Percentiles rank a stretch among this genome's conserved stretches.
phyloP scores from a whole-genome alignment of 2,329 filamentous ascomycete species.

The Xylaria sp. region DNA sequence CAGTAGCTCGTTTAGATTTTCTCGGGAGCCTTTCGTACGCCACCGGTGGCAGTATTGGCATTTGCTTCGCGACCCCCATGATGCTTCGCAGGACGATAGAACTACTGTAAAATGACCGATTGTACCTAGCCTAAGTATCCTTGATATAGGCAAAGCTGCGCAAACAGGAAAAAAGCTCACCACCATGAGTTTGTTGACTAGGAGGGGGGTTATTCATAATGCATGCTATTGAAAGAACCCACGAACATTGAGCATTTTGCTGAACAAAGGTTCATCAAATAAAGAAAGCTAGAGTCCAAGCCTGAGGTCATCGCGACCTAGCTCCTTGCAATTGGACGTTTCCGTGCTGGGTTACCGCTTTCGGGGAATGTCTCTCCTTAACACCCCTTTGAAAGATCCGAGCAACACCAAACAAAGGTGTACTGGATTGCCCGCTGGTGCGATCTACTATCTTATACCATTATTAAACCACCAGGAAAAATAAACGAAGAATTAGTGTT shows the following conservation, averaged over 20 bases:
- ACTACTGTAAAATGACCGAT: not conserved
- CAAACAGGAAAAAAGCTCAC: conserved; percentile 6
- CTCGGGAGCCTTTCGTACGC: not conserved
- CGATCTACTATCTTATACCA: conserved; percentile 1
- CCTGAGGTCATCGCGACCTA: conserved; percentile 14
- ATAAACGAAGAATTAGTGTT: conserved; percentile 7
- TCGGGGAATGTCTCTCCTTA: conserved; percentile 29
- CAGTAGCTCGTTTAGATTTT: not conserved
- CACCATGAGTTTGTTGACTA: conserved; percentile 14
- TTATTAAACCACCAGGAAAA: not conserved
- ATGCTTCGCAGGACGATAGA: conserved; percentile 16
- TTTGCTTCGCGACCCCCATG: not conserved
- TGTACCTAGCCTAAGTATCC: conserved; percentile 2
- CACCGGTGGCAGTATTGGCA: conserved; percentile 28
- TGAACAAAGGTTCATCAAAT: conserved; percentile 31
- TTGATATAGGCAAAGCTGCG: conserved; percentile 12
- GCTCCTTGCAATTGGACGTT: conserved; percentile 20
- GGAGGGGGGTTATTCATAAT: conserved; percentile 32
- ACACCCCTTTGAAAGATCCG: conserved; percentile 13
- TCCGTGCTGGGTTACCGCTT: conserved; percentile 37
- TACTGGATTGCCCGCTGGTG: conserved; percentile 3
- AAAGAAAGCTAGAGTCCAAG: conserved; percentile 20
- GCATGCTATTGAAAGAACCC: conserved; percentile 35
- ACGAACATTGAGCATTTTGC: conserved; percentile 15
- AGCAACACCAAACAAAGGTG: conserved; percentile 25